A percentile compares a stretch with the other conserved stretches of the same genome.
Evolutionary conservation across 2,329 filamentous ascomycete genomes (phyloP).

Genomic region (Lasiodiplodia citricola): DNA sequence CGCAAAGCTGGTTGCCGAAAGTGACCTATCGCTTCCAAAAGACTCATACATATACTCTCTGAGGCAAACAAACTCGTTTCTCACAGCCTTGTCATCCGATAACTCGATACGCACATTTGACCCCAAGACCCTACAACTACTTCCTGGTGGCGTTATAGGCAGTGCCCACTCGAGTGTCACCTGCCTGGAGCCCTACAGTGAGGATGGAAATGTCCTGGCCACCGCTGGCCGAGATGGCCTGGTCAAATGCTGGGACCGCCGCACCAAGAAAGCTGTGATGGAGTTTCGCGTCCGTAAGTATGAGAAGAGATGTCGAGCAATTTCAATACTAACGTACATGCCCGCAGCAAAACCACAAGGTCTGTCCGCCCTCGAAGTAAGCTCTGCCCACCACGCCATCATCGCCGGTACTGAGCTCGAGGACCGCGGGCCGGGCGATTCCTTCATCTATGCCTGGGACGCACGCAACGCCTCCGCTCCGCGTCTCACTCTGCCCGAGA

Average conservation of each 20-base stretch:
- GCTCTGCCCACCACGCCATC: slow-evolving; percentile 61
- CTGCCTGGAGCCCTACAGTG: slow-evolving; percentile 63
- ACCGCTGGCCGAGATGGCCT: slow-evolving; percentile 75
- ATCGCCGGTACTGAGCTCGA: slow-evolving; percentile 75
- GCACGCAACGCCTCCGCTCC: slow-evolving; percentile 41
- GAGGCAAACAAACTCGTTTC: slow-evolving; percentile 40
- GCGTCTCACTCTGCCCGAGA: slow-evolving; percentile 49
- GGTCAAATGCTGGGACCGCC: slow-evolving; percentile 70
- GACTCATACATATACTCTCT: slow-evolving; percentile 48
- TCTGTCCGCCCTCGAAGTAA: slow-evolving; percentile 70
- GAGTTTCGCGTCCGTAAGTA: slow-evolving; percentile 43
- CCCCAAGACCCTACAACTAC: slow-evolving; percentile 59
- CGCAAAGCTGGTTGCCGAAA: slow-evolving; percentile 27
- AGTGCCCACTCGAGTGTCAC: slow-evolving; percentile 68
- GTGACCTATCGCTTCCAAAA: slow-evolving; percentile 37
- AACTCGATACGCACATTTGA: slow-evolving; percentile 72
- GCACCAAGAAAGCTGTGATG: slow-evolving; percentile 55
- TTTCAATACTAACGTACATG: neutral
- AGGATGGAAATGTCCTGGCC: slow-evolving; percentile 60
- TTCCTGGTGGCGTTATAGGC: slow-evolving; percentile 53
- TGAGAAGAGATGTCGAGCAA: neutral
- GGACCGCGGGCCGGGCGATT: slow-evolving; percentile 54
- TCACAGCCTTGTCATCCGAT: slow-evolving; percentile 72
- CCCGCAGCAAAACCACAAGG: slow-evolving; percentile 55
- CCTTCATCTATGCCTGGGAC: slow-evolving; percentile 50